Evolutionary conservation across 2,329 filamentous ascomycete genomes (phyloP).

Genomic region (Phoma sp.): DNA sequence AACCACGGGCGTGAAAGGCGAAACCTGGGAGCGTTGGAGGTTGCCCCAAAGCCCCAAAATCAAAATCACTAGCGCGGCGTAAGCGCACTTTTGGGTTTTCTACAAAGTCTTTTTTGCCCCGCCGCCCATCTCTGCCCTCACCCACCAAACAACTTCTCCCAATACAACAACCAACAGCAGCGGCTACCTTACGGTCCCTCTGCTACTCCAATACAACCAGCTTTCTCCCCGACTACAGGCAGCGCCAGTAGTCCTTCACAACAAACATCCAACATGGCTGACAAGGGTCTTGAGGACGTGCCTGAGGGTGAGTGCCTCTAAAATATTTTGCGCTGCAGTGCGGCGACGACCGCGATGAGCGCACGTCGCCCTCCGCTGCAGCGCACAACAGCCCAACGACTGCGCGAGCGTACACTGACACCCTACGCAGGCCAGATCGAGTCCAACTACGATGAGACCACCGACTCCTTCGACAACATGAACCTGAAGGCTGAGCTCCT

Average conservation of each 20-base stretch:
- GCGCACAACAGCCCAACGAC: constrained; percentile 14
- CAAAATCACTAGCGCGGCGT: constrained; percentile 15
- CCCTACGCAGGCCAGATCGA: constrained; percentile 86
- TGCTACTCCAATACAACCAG: constrained; percentile 43
- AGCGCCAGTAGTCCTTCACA: constrained; percentile 37
- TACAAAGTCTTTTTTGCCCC: constrained; percentile 26
- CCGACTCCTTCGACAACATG: constrained; percentile 99
- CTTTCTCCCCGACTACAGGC: constrained; percentile 34
- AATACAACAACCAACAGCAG: constrained; percentile 31
- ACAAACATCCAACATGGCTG: constrained; percentile 91
- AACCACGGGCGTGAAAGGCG: constrained; percentile 8
- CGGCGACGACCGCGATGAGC: background rate
- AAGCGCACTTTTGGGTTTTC: constrained; percentile 22
- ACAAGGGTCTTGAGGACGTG: constrained; percentile 97
- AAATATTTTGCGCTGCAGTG: constrained; percentile 13
- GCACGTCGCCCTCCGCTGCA: constrained; percentile 1
- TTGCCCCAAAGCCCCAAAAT: constrained; percentile 6
- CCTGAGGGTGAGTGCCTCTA: constrained; percentile 77
- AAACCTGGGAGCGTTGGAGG: constrained; percentile 7
- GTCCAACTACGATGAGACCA: constrained; percentile 99
- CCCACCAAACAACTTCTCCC: constrained; percentile 33
- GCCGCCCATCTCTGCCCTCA: constrained; percentile 37
- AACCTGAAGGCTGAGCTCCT: constrained; percentile 96
- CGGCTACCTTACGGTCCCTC: constrained; percentile 19
- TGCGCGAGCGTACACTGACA: constrained; percentile 14